These are phyloP conservation scores for Cryptosporidium ubiquitum DNA, from an alignment of 169 alveolate genomes.

Conservation along the genomic window DNA sequence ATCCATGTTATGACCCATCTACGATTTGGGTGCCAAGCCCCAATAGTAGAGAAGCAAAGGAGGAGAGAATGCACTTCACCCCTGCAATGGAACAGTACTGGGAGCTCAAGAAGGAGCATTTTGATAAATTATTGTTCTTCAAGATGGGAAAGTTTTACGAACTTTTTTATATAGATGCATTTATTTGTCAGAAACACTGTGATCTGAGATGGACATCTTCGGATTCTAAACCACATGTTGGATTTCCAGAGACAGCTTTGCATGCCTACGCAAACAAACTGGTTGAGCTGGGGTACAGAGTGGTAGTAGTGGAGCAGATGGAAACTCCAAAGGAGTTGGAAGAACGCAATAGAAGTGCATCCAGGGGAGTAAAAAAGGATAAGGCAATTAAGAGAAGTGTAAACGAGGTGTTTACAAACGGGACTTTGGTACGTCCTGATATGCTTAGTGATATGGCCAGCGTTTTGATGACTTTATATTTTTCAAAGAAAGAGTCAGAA, in stretches of 20 bases:
- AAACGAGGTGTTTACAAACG: conserved; percentile 92
- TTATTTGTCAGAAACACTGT: conserved; percentile 91
- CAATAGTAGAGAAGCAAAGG: conserved; percentile 85
- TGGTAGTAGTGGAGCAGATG: conserved; percentile 98
- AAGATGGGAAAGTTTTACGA: conserved; percentile 97
- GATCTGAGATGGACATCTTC: conserved; percentile 98
- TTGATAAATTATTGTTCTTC: conserved; percentile 95
- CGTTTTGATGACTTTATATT: conserved; percentile 39
- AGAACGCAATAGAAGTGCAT: conserved; percentile 84
- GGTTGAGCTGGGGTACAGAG: conserved; percentile 93
- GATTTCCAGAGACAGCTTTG: conserved; percentile 98
- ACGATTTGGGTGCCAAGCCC: conserved; percentile 94
- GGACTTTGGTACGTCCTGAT: conserved; percentile 89
- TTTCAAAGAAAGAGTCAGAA: conserved; percentile 56
- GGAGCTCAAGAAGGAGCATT: conserved; percentile 93
- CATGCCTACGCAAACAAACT: conserved; percentile 92
- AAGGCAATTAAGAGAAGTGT: conserved; percentile 93
- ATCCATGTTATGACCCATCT: conserved; percentile 91
- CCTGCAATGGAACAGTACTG: conserved; percentile 98
- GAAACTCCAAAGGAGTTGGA: conserved; percentile 97
- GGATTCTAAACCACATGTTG: conserved; percentile 96
- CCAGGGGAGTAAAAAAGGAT: conserved; percentile 79
- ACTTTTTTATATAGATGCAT: conserved; percentile 94
- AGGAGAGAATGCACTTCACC: conserved; percentile 89
- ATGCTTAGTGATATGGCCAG: conserved; percentile 80